Evolutionary conservation across 2,329 filamentous ascomycete species (phyloP).

Genomic region (Curvularia eragrostidis): DNA sequence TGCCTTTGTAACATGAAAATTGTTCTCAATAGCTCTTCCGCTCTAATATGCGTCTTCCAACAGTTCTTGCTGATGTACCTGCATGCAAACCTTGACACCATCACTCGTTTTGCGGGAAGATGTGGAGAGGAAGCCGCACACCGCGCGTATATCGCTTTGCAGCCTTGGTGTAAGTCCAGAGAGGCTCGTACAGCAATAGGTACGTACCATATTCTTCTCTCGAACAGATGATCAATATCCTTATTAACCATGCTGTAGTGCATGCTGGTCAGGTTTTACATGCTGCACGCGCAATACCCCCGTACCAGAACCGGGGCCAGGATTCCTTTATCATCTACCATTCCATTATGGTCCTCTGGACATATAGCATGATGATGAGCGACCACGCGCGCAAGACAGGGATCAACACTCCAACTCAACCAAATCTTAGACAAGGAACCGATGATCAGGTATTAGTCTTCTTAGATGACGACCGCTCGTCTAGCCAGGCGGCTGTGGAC

Average conservation of each 20-base stretch:
- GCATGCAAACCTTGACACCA: conserved; percentile 66
- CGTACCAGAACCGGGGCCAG: conserved; percentile 28
- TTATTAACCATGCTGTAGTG: not conserved
- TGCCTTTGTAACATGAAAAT: conserved; percentile 56
- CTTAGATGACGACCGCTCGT: conserved; percentile 15
- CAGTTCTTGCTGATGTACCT: conserved; percentile 67
- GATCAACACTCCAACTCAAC: not conserved
- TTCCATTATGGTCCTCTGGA: conserved; percentile 33
- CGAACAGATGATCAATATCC: not conserved
- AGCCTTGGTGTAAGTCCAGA: conserved; percentile 54
- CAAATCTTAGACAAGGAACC: not conserved
- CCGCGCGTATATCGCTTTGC: conserved; percentile 3
- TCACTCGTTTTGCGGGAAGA: conserved; percentile 70
- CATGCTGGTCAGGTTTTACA: conserved; percentile 30
- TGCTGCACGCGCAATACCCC: conserved; percentile 20
- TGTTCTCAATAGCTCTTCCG: conserved; percentile 42
- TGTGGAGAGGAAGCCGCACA: conserved; percentile 69
- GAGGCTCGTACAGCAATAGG: conserved; percentile 25
- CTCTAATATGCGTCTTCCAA: conserved; percentile 43
- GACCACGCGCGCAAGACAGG: conserved; percentile 25
- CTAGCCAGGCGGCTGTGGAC: conserved; percentile 18
- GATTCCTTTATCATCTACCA: conserved; percentile 32
- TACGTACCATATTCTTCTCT: not conserved
- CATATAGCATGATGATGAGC: conserved; percentile 32
- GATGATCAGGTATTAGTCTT: conserved; percentile 4